Conservation (phyloP, 83 land plant genomes). For the Picea mariana region DNA sequence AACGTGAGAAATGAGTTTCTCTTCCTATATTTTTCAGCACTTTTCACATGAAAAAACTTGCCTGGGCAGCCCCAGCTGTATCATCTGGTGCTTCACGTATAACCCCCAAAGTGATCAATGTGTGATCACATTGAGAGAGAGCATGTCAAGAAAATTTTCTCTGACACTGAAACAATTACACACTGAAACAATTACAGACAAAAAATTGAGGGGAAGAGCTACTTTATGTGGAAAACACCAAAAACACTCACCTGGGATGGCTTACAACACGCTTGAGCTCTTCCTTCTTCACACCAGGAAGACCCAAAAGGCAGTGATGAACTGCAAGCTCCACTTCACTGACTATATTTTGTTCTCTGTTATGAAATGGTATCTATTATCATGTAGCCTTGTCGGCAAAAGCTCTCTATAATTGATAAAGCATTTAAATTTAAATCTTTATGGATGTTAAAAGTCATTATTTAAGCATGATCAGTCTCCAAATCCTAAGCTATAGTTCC, state of each 20-base stretch:
- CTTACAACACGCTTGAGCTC: slow-evolving; percentile 47
- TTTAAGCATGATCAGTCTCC: too few relatives aligned
- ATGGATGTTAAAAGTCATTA: too few relatives aligned
- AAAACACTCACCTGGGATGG: slow-evolving; percentile 58
- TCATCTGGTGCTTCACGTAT: slow-evolving; percentile 59
- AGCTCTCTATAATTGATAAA: too few relatives aligned
- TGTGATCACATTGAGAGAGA: slow-evolving; percentile 71
- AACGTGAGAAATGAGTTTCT: not conserved
- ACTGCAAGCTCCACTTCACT: slow-evolving; percentile 71
- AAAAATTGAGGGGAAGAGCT: not conserved
- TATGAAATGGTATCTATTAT: too few relatives aligned
- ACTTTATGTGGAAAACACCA: not conserved
- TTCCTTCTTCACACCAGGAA: too few relatives aligned
- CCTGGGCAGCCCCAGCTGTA: slow-evolving; percentile 88
- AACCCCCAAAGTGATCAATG: slow-evolving; percentile 52
- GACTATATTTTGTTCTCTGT: slow-evolving; percentile 45
- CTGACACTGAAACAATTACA: too few relatives aligned
- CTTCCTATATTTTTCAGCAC: too few relatives aligned
- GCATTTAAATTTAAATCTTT: too few relatives aligned
- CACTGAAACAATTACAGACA: not conserved
- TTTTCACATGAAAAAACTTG: not conserved
- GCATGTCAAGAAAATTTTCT: slow-evolving; percentile 39
- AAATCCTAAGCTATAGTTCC: too few relatives aligned
- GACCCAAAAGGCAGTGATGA: slow-evolving; percentile 49
- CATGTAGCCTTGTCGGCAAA: too few relatives aligned